These are phyloP conservation scores for Colletotrichum tofieldiae DNA, from an alignment of 2,329 filamentous ascomycete species.

Conservation along the genomic window DNA sequence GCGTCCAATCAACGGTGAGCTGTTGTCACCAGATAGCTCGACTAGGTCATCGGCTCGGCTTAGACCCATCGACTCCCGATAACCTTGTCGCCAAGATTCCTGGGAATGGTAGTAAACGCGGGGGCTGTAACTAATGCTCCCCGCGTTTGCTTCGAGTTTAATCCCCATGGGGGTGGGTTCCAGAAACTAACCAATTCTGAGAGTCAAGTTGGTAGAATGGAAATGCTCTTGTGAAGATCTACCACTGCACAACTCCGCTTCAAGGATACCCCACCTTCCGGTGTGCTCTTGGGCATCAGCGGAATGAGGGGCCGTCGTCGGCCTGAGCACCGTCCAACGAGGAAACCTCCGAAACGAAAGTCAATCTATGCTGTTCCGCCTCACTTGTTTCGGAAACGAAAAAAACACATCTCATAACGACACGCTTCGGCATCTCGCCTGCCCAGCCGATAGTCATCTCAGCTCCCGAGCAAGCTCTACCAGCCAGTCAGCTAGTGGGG, in stretches of 20 bases:
- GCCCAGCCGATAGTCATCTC: constrained; percentile 15
- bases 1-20: not conserved
- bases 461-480: constrained; percentile 13
- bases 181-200: not conserved
- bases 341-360: constrained; percentile 18
- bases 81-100: too few relatives aligned
- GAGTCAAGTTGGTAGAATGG: not conserved
- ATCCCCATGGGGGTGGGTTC: constrained; percentile 10
- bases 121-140: not conserved
- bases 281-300: not conserved
- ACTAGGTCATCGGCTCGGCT: constrained; percentile 31
- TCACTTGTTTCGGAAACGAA: constrained; percentile 19
- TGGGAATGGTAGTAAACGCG: not conserved
- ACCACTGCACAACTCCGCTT: not conserved
- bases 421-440: constrained; percentile 29
- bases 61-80: constrained; percentile 22
- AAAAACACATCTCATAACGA: not conserved
- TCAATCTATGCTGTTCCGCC: not conserved
- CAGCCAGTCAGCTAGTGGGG: not conserved
- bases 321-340: not conserved
- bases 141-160: not conserved
- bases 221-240: not conserved
- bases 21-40: not conserved
- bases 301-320: constrained; percentile 29
- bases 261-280: constrained; percentile 13